Percentiles rank a stretch among this genome's conserved stretches.
phyloP scores from a whole-genome alignment of 2,329 filamentous ascomycete species.

The Didymellaceae sp. region DNA sequence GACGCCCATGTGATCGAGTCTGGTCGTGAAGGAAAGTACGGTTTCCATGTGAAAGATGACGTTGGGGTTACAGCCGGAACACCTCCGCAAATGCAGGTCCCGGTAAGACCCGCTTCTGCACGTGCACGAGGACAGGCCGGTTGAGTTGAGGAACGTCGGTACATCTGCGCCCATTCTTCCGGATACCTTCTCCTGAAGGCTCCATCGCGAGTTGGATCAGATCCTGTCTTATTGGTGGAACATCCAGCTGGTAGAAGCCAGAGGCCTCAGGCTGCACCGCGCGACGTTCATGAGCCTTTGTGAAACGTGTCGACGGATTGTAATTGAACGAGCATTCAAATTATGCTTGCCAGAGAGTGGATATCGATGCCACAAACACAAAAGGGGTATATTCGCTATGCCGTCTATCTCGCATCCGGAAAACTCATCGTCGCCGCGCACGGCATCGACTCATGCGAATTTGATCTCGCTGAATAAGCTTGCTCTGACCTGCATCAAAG shows the following conservation, averaged over 20 bases:
- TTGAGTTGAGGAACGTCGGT: constrained; percentile 13
- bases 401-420: constrained; percentile 12
- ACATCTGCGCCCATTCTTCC: constrained; percentile 15
- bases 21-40: constrained; percentile 1
- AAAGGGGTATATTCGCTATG: constrained; percentile 34
- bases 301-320: constrained; percentile 7
- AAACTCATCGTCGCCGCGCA: constrained; percentile 5
- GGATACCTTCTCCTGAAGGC: constrained; percentile 15
- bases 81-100: constrained; percentile 27
- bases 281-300: not conserved
- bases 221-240: constrained; percentile 13
- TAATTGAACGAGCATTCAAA: not conserved
- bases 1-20: constrained; percentile 7
- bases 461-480: constrained; percentile 56
- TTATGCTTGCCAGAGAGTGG: not conserved
- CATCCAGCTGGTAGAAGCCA: constrained; percentile 1
- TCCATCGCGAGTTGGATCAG: constrained; percentile 7
- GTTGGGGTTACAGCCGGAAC: constrained; percentile 30
- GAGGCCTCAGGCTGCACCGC: constrained; percentile 6
- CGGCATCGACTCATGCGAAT: constrained; percentile 38
- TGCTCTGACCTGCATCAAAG: constrained; percentile 56
- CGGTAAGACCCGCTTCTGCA: constrained; percentile 28
- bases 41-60: constrained; percentile 46
- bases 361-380: constrained; percentile 8
- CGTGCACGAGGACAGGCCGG: constrained; percentile 31